These are phyloP conservation scores for Eucalyptus cladocalyx DNA, from an alignment of 345 rosid species.

Conservation along the genomic window DNA sequence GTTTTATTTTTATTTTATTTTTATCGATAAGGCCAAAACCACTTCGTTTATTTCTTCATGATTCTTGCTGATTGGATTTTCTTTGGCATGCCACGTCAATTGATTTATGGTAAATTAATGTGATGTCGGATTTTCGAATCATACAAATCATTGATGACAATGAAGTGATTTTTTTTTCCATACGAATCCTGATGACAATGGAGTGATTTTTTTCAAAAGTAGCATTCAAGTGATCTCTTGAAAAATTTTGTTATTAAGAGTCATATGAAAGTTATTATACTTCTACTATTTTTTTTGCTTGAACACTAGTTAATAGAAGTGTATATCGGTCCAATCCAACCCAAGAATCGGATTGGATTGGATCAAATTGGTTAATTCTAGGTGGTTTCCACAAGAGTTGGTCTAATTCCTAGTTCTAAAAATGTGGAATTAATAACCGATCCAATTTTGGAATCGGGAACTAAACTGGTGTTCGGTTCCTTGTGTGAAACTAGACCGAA, in stretches of 20 bases:
- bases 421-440: neutral
- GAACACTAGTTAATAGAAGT: neutral
- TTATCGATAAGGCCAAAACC: neutral
- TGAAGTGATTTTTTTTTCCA: too few species aligned
- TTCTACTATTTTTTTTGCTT: too few species aligned
- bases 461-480: rapidly evolving
- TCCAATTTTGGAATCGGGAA: too few species aligned
- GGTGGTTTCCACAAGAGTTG: rapidly evolving
- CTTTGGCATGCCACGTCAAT: neutral
- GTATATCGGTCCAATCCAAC: neutral
- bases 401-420: neutral
- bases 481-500: neutral
- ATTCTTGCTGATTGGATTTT: neutral
- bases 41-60: neutral
- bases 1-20: neutral
- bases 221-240: neutral
- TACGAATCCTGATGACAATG: rapidly evolving
- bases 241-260: rapidly evolving
- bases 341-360: rapidly evolving
- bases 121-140: neutral
- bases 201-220: neutral
- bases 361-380: rapidly evolving
- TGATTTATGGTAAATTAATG: neutral
- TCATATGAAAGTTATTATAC: rapidly evolving
- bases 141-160: neutral